phyloP scores from a whole-genome alignment of 2,329 filamentous ascomycete species.

The Gnomoniopsis sp. region DNA sequence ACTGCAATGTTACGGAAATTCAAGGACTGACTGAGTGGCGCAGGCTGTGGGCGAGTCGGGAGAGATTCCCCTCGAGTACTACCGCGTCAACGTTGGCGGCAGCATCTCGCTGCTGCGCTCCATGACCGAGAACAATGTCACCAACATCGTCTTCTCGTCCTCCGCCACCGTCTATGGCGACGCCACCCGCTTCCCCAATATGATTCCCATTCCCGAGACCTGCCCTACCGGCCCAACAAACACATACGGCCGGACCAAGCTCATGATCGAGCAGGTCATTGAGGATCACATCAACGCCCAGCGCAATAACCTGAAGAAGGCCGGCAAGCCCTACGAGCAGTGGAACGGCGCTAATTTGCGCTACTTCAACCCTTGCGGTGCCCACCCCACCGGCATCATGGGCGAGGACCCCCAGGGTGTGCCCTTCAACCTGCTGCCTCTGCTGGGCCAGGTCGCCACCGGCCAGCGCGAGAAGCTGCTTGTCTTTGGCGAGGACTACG shows the following conservation, averaged over 20 bases:
- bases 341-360: slow-evolving; percentile 93
- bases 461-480: slow-evolving; percentile 91
- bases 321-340: slow-evolving; percentile 69
- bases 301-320: slow-evolving; percentile 77
- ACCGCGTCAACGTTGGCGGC: slow-evolving; percentile 92
- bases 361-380: slow-evolving; percentile 97
- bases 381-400: slow-evolving; percentile 94
- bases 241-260: slow-evolving; percentile 96
- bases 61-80: slow-evolving; percentile 95
- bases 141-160: slow-evolving; percentile 97
- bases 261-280: slow-evolving; percentile 86
- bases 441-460: slow-evolving; percentile 93
- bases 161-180: slow-evolving; percentile 98
- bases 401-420: slow-evolving; percentile 95
- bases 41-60: slow-evolving; percentile 93
- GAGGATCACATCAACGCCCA: slow-evolving; percentile 86
- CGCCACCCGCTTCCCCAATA: slow-evolving; percentile 90
- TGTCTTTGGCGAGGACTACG: slow-evolving; percentile 94
- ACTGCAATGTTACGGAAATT: not conserved
- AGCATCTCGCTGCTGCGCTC: slow-evolving; percentile 80
- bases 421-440: slow-evolving; percentile 90
- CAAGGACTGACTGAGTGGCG: not conserved
- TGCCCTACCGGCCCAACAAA: slow-evolving; percentile 97
- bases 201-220: slow-evolving; percentile 97
- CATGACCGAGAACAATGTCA: slow-evolving; percentile 87